Conservation (phyloP, 495 filamentous ascomycete species). For the Neurospora sp. region DNA sequence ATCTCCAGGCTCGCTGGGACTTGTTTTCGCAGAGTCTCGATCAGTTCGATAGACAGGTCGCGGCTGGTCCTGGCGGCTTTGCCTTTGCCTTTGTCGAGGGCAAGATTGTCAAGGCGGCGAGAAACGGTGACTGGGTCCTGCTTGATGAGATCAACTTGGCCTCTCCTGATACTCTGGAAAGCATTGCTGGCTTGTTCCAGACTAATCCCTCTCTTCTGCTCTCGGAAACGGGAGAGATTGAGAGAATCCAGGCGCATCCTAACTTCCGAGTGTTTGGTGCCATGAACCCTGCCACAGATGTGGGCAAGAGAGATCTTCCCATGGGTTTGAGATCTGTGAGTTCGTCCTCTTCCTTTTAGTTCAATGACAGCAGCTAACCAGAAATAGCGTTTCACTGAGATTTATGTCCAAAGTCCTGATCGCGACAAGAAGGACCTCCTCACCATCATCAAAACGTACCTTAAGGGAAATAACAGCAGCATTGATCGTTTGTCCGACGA, state of each 20-base stretch:
- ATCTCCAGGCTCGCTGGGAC: constrained; percentile 68
- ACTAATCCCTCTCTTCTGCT: constrained; percentile 73
- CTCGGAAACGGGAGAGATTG: constrained; percentile 82
- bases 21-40: constrained; percentile 65
- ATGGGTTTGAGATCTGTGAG: constrained; percentile 39
- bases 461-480: constrained; percentile 55
- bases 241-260: constrained; percentile 79
- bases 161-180: constrained; percentile 86
- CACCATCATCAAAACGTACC: constrained; percentile 74
- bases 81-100: constrained; percentile 95
- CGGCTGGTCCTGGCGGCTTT: constrained; percentile 68
- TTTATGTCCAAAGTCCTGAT: constrained; percentile 86
- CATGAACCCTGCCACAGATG: constrained; percentile 98
- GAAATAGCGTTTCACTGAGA: constrained; percentile 82
- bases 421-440: constrained; percentile 71
- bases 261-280: constrained; percentile 95
- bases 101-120: constrained; percentile 80
- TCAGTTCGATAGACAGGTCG: constrained; percentile 71
- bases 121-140: constrained; percentile 95
- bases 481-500: constrained; percentile 61
- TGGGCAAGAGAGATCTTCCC: constrained; percentile 89
- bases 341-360: accelerated
- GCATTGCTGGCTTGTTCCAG: constrained; percentile 76
- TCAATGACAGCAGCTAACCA: neutral
- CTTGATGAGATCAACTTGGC: constrained; percentile 93